Conservation (phyloP, 1,284 basidiomycete species). For the Amylostereum chailletii region DNA sequence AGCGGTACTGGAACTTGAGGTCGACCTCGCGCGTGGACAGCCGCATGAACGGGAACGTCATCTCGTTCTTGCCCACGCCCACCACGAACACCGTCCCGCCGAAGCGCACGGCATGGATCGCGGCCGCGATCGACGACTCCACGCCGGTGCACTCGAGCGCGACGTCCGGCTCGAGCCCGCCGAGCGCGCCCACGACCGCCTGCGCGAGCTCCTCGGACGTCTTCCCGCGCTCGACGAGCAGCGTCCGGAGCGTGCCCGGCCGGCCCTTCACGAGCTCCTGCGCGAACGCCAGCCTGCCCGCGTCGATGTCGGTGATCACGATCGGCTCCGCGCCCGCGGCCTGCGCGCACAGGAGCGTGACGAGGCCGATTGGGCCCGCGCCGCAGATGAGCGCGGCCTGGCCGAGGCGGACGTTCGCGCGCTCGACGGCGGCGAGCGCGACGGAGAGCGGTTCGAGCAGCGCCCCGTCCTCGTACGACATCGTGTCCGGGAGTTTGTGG, state of each 20-base stretch:
- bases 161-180: slow-evolving; percentile 33
- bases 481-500: slow-evolving; percentile 45
- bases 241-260: slow-evolving; percentile 31
- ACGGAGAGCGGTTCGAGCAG: slow-evolving; percentile 57
- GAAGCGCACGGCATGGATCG: slow-evolving; percentile 26
- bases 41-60: slow-evolving; percentile 58
- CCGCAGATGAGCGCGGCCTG: slow-evolving; percentile 53
- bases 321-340: slow-evolving; percentile 74
- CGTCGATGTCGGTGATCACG: slow-evolving; percentile 75
- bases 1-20: slow-evolving; percentile 55
- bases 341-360: slow-evolving; percentile 71
- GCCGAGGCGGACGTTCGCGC: slow-evolving; percentile 49
- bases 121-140: slow-evolving; percentile 21
- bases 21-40: slow-evolving; percentile 60
- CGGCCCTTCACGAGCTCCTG: slow-evolving; percentile 66
- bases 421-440: slow-evolving; percentile 54
- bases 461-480: slow-evolving; percentile 56
- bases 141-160: slow-evolving; percentile 74
- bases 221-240: slow-evolving; percentile 36
- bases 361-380: slow-evolving; percentile 83
- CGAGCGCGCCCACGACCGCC: slow-evolving; percentile 39
- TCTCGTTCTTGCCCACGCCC: slow-evolving; percentile 52
- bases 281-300: slow-evolving; percentile 76
- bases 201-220: slow-evolving; percentile 39
- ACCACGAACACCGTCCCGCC: slow-evolving; percentile 60